Percentiles rank a stretch among this genome's conserved stretches.
Conservation (phyloP, 768 basidiomycete genomes). For the Amanita pseudoporphyria region DNA sequence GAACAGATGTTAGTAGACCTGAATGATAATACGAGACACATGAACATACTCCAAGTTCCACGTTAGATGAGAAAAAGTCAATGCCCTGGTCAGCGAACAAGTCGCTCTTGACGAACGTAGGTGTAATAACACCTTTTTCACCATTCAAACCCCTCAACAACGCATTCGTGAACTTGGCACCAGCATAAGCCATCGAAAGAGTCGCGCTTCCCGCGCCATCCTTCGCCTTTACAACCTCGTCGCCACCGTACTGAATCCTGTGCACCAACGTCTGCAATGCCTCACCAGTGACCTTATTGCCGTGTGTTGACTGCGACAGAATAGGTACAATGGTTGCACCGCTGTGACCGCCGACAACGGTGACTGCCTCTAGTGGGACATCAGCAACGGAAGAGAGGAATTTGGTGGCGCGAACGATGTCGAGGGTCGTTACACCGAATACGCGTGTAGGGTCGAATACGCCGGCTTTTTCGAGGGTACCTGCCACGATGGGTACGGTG, state of each 20-base stretch:
- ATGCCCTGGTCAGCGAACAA: constrained; percentile 80
- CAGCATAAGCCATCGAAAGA: constrained; percentile 92
- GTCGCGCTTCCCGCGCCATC: constrained; percentile 92
- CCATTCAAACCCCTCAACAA: constrained; percentile 81
- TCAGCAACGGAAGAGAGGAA: constrained; percentile 73
- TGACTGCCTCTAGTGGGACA: constrained; percentile 59
- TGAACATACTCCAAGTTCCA: constrained; percentile 80
- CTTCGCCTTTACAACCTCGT: constrained; percentile 98
- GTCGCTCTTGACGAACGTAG: constrained; percentile 85
- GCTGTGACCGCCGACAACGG: constrained; percentile 93
- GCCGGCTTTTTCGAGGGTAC: constrained; percentile 84
- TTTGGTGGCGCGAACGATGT: constrained; percentile 91
- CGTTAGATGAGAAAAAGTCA: constrained; percentile 89
- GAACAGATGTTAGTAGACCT: constrained; percentile 11
- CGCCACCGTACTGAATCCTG: constrained; percentile 96
- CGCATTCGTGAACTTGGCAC: constrained; percentile 80
- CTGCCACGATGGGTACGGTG: constrained; percentile 95
- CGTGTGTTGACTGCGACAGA: constrained; percentile 70
- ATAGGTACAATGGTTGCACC: constrained; percentile 97
- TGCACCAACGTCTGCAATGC: constrained; percentile 70
- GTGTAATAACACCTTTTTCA: constrained; percentile 78
- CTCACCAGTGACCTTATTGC: constrained; percentile 69
- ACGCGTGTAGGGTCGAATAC: constrained; percentile 83
- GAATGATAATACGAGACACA: constrained; percentile 1
- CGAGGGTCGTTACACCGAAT: constrained; percentile 97